Percentiles rank a stretch among this genome's conserved stretches.
phyloP scores from a whole-genome alignment of 768 basidiomycete species.

The Collybiopsis luxurians region DNA sequence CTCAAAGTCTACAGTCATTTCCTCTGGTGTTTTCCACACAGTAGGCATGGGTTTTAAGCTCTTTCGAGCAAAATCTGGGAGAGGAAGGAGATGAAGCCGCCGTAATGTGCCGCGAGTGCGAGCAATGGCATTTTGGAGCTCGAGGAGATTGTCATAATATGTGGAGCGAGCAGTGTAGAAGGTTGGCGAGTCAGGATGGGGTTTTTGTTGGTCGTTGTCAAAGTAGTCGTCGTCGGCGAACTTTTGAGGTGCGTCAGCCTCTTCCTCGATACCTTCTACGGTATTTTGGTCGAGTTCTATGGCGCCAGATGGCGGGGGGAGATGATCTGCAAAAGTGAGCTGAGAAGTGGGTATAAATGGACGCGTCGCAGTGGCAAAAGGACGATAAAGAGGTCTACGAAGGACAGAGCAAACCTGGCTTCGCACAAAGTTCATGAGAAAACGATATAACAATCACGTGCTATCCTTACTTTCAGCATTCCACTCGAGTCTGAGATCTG shows the following conservation, averaged over 20 bases:
- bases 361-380: slow-evolving; percentile 12
- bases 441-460: slow-evolving; percentile 10
- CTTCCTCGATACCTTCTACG: slow-evolving; percentile 9
- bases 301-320: not conserved
- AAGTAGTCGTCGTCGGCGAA: not conserved
- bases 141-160: slow-evolving; percentile 70
- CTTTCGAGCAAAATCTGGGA: slow-evolving; percentile 66
- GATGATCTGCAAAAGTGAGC: slow-evolving; percentile 10
- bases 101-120: slow-evolving; percentile 59
- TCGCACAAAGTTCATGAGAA: slow-evolving; percentile 27
- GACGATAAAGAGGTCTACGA: slow-evolving; percentile 17
- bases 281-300: slow-evolving; percentile 8
- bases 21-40: slow-evolving; percentile 66
- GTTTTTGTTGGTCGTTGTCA: slow-evolving; percentile 15
- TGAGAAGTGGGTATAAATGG: slow-evolving; percentile 36
- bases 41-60: slow-evolving; percentile 56
- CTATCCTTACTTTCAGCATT: slow-evolving; percentile 15
- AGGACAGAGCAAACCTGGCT: slow-evolving; percentile 18
- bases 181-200: slow-evolving; percentile 60
- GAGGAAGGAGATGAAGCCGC: slow-evolving; percentile 67
- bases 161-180: slow-evolving; percentile 82
- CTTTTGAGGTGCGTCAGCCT: slow-evolving; percentile 14
- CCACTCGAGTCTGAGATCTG: not conserved
- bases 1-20: slow-evolving; percentile 56
- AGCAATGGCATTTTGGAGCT: slow-evolving; percentile 63